Evolutionary conservation across 2,329 filamentous ascomycete genomes (phyloP).

Genomic region (Colletotrichum karsti): DNA sequence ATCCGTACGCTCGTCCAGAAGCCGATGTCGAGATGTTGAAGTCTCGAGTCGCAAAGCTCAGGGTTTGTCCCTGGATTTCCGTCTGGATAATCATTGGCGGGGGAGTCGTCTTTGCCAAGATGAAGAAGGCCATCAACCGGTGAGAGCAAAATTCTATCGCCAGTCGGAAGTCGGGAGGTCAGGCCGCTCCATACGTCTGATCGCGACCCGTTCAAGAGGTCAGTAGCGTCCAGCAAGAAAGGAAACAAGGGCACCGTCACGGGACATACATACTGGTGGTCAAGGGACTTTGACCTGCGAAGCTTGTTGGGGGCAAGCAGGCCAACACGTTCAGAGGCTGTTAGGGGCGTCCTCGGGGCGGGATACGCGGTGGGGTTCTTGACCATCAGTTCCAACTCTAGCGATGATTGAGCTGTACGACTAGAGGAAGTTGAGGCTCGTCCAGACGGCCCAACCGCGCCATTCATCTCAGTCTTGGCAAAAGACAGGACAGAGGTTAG

Average conservation of each 20-base stretch:
- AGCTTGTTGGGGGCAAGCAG: background rate
- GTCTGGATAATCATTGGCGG: background rate
- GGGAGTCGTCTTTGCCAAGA: background rate
- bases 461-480: conserved; percentile 20
- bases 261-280: conserved; percentile 20
- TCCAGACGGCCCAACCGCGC: background rate
- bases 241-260: background rate
- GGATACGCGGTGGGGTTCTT: conserved; percentile 34
- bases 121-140: background rate
- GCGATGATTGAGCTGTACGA: background rate
- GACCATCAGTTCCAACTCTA: conserved; percentile 35
- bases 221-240: background rate
- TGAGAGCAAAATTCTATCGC: background rate
- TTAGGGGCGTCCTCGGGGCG: background rate
- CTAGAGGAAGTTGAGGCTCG: background rate
- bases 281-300: conserved; percentile 5
- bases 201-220: background rate
- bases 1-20: conserved; percentile 45
- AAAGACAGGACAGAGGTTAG: conserved; percentile 31
- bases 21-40: conserved; percentile 37
- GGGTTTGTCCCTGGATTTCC: background rate
- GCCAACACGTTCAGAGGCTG: background rate
- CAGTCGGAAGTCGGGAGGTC: background rate
- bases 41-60: conserved; percentile 37
- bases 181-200: background rate